Evolutionary conservation across 2,329 filamentous ascomycete species (phyloP), one percentile per base, ranked within the genome.

Genomic region (Tolypocladium pustulatum): DNA sequence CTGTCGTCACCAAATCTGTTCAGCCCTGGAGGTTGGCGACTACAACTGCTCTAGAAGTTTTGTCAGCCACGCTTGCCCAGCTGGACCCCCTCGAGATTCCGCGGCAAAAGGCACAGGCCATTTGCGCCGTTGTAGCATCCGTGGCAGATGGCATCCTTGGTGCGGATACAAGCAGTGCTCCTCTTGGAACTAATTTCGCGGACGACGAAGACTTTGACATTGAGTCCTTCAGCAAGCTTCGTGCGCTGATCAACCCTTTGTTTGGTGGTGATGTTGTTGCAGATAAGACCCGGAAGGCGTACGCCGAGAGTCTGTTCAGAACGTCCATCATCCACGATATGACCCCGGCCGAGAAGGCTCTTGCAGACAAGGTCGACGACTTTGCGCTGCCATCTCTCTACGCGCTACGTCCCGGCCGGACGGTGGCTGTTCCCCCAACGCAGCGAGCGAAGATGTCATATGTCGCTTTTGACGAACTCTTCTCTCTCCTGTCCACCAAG

Each of bases 191-290:
- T 1, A 72, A 79, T 60, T 78, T 92, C 40, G 71, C 75, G 3
- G 77, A 78, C 10, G 93, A 99, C 66, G 87, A 97, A 72, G 72
- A 78, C 1, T 95, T 95, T 66, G 94, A 99, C 69, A 88, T 96
- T 22, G 67, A 75, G 1, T 86, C 89, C 0, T 95, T 97, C 69
- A 75, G 75, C 36, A 79, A 81, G 55, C 76, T 97, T 0, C 82
- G 86, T 43, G 78, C 82, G 12, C 78, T 97, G 38, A 85, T 96
- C 46, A 87, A 91, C 5, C 87, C 90, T 0, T 76, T 82, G 2
- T 80, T 97, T 0, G 89, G 91, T 2, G 81, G 84, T 0, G 69
- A 81, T 7, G 73, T 76, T 2, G 81, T 97, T 8, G 78, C 85
- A 1, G 86, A 92, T 62, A 76, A 77, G 61, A 83, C 87, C 3